These are phyloP conservation scores for Plectosphaerella plurivora DNA, from an alignment of 2,329 filamentous ascomycete species.

Conservation along the genomic window DNA sequence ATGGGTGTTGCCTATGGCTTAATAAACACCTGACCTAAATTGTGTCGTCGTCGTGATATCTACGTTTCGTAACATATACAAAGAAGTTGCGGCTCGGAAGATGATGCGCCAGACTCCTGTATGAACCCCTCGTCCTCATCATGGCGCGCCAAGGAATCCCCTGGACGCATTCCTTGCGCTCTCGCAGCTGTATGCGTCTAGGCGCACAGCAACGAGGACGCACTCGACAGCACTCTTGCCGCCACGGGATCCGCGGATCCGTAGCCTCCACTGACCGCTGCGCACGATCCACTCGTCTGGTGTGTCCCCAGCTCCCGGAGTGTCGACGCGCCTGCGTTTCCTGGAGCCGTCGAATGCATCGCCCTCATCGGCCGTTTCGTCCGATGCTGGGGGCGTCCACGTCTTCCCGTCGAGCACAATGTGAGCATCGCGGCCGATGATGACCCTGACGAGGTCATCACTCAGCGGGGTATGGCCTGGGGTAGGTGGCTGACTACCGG, in stretches of 20 bases:
- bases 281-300: slow-evolving; percentile 57
- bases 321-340: slow-evolving; percentile 40
- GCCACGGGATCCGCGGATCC: slow-evolving; percentile 50
- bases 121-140: neutral
- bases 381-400: slow-evolving; percentile 28
- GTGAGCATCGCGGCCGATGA: slow-evolving; percentile 55
- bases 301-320: slow-evolving; percentile 14
- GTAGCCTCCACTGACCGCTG: slow-evolving; percentile 68
- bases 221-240: slow-evolving; percentile 60
- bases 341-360: slow-evolving; percentile 30
- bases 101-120: neutral
- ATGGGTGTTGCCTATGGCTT: too few relatives aligned
- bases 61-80: too few relatives aligned
- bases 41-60: too few relatives aligned
- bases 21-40: too few relatives aligned
- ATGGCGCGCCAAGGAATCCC: slow-evolving; percentile 48
- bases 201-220: slow-evolving; percentile 68
- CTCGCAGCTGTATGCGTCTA: slow-evolving; percentile 68
- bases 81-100: neutral
- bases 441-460: slow-evolving; percentile 64
- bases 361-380: slow-evolving; percentile 11
- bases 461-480: slow-evolving; percentile 67
- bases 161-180: slow-evolving; percentile 60
- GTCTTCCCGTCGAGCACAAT: slow-evolving; percentile 55
- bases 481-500: slow-evolving; percentile 55